Evolutionary conservation across 306 rosid genomes (phyloP).

Genomic region (Prunus mongolica): DNA sequence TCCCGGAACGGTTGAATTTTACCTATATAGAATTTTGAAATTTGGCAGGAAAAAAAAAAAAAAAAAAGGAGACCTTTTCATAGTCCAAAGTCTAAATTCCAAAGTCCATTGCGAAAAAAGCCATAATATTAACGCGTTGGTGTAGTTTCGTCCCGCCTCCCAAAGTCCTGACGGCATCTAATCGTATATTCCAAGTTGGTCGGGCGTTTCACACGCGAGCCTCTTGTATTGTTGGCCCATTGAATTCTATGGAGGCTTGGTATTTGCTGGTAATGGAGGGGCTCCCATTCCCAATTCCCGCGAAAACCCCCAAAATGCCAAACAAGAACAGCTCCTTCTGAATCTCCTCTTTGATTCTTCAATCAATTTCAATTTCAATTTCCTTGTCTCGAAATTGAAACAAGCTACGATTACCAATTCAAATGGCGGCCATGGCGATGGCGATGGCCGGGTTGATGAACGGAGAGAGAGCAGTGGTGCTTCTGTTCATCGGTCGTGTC

Average conservation of each 20-base stretch:
- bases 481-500: conserved; percentile 51
- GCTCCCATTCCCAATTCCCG: not conserved
- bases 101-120: not conserved
- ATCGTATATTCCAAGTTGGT: not conserved
- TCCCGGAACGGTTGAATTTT: too few species aligned
- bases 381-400: not conserved
- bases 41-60: too few species aligned
- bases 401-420: not conserved
- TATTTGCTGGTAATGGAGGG: not conserved
- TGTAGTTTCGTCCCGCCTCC: not conserved
- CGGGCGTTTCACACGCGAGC: not conserved
- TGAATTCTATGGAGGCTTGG: not conserved
- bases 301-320: not conserved
- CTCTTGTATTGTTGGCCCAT: not conserved
- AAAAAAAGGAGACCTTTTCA: too few species aligned
- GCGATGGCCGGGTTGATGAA: conserved; percentile 25
- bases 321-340: not conserved
- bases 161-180: not conserved
- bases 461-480: conserved; percentile 77
- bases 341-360: not conserved
- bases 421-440: conserved; percentile 25
- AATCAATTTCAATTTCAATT: not conserved
- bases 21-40: too few species aligned
- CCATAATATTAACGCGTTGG: not conserved
- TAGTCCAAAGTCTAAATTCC: not conserved